phyloP scores from a whole-genome alignment of 495 filamentous ascomycete genomes.

The Penicillium diatomitis region DNA sequence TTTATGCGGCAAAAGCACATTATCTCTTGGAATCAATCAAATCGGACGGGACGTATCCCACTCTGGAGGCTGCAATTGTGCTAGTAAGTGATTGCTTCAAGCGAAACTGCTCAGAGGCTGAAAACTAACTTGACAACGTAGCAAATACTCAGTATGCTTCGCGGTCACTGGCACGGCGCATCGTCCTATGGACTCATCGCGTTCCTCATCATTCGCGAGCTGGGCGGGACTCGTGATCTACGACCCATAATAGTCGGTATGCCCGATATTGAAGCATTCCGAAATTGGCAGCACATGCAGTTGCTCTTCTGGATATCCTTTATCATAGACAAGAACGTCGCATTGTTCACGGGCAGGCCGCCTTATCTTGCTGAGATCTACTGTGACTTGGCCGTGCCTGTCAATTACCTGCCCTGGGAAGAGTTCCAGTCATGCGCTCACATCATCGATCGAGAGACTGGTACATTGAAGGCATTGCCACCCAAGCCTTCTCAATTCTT shows the following conservation, averaged over 20 bases:
- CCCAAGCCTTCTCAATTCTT: neutral
- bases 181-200: conserved; percentile 6
- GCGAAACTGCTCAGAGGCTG: neutral
- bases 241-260: neutral
- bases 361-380: conserved; percentile 15
- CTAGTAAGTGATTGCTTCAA: conserved; percentile 1
- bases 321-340: conserved; percentile 22
- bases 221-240: conserved; percentile 3
- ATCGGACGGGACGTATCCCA: neutral
- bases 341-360: conserved; percentile 16
- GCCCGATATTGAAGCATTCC: neutral
- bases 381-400: conserved; percentile 19
- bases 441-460: no score
- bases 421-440: no score
- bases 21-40: neutral
- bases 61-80: conserved; percentile 6
- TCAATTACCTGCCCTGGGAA: neutral
- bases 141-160: conserved; percentile 5
- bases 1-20: conserved; percentile 4
- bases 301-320: conserved; percentile 26
- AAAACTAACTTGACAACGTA: neutral
- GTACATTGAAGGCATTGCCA: neutral
- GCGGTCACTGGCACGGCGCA: conserved; percentile 8
- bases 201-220: conserved; percentile 7
- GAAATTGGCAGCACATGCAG: conserved; percentile 9